A percentile compares a stretch with the other conserved stretches of the same genome.
These are phyloP conservation scores for Kwoniella bestiolae DNA, from an alignment of 768 basidiomycete species.

Conservation along the genomic window DNA sequence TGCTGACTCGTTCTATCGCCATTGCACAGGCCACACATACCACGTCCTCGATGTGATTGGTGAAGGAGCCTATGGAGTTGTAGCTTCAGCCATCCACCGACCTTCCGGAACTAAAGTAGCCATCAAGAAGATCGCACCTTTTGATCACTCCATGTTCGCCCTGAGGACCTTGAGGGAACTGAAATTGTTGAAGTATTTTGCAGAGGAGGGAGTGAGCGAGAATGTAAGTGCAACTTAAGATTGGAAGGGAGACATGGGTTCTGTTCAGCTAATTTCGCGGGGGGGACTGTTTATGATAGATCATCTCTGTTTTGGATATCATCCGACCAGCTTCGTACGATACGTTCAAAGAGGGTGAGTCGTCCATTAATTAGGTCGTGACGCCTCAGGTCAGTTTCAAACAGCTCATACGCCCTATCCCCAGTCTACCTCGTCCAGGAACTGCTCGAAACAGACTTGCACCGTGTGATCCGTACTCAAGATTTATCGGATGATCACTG, in stretches of 20 bases:
- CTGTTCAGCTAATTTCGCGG: slow-evolving; percentile 28
- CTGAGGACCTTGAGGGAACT: slow-evolving; percentile 84
- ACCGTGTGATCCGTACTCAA: slow-evolving; percentile 93
- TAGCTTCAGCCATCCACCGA: slow-evolving; percentile 87
- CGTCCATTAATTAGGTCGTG: slow-evolving; percentile 60
- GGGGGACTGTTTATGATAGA: slow-evolving; percentile 59
- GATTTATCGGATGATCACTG: slow-evolving; percentile 94
- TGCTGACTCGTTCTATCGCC: neutral
- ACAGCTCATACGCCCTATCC: neutral
- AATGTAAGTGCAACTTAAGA: too few species aligned
- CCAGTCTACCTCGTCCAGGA: slow-evolving; percentile 71
- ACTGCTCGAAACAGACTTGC: slow-evolving; percentile 94
- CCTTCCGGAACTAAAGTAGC: slow-evolving; percentile 90
- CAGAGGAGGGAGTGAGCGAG: slow-evolving; percentile 45
- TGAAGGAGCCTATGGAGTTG: slow-evolving; percentile 83
- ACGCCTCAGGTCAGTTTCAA: too few species aligned
- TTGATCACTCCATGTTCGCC: slow-evolving; percentile 95
- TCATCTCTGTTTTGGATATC: slow-evolving; percentile 87
- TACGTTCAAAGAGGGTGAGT: slow-evolving; percentile 76
- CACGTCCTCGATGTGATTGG: slow-evolving; percentile 56
- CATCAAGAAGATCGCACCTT: slow-evolving; percentile 94
- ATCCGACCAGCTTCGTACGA: slow-evolving; percentile 79
- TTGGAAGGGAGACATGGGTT: too few species aligned
- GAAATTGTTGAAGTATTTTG: slow-evolving; percentile 70
- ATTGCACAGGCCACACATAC: slow-evolving; percentile 38